Base-by-base conservation (phyloP, 495 filamentous ascomycete species). In the Xylona heveae region DNA sequence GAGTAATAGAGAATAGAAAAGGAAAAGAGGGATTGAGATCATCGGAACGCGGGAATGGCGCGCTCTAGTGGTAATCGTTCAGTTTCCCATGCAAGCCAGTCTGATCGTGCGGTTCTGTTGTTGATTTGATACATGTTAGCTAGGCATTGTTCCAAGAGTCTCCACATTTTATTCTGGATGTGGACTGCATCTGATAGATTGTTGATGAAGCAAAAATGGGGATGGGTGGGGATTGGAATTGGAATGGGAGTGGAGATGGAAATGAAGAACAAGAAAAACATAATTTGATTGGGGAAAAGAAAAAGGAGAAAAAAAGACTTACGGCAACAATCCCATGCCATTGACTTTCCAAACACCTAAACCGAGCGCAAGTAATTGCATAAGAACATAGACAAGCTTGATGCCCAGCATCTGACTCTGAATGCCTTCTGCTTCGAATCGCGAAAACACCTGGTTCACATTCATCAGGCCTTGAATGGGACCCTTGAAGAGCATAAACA, bases 291-390 rank as follows among this genome's bases (percentile, higher is more conserved):
- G 19, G 16, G 31, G 20, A 10, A 23, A 16, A 19, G 19, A 5
- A 20, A 27, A 20, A 16, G 31, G 18, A 7, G 32, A 17, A 17
- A 31, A 34, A 10, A 35, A 28, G 30, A 69, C 75, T 50, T 64
- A 83, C 76, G 88, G 88, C 51, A 97, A 60, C 39, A 97, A 53
- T 2, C 90, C 88, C 88, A 99, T 99, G 24, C 63, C 67, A 55
- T 95, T 92, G 17, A 99, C 70, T 52, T 99, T 99, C 82, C 82
- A 99, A 30, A 99, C 55, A 3, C 88, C 88, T 52, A 95, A 52
- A 0, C 59, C 81, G 49, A 99, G 48, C 27, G 81, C 69, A 36
- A 80, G 49, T 31, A 90, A 45, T 50, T 99, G 85, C 71, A 85
- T 83, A 19, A 66, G 54, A 16, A 95, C 67, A 47, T 91, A 99